Conservation (phyloP, 73 alveolate genomes). For the Stentor coeruleus region DNA sequence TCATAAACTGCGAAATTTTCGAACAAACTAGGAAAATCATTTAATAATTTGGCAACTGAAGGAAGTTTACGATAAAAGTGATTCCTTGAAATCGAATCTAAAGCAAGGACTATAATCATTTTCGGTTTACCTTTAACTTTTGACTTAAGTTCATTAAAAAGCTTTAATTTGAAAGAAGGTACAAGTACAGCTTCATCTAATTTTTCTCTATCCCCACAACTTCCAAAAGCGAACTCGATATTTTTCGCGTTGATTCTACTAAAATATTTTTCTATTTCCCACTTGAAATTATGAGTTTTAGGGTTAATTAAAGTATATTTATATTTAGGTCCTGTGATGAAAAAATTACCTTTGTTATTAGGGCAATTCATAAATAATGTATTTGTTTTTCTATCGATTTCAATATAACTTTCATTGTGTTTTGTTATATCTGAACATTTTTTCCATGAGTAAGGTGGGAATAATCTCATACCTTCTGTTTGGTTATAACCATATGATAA, state of each 20-base stretch:
- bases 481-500: background rate
- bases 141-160: background rate
- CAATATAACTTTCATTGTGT: background rate
- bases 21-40: background rate
- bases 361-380: background rate
- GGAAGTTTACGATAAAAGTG: conserved; percentile 14
- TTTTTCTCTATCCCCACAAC: background rate
- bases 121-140: background rate
- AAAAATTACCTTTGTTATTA: background rate
- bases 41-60: background rate
- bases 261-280: background rate
- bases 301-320: background rate
- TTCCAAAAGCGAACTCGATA: conserved; percentile 16
- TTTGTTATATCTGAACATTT: background rate
- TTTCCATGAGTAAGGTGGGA: background rate
- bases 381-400: background rate
- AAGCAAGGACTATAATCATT: background rate
- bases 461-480: background rate
- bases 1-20: background rate
- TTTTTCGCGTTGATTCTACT: background rate
- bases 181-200: background rate
- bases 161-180: background rate
- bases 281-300: background rate
- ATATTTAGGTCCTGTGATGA: background rate
- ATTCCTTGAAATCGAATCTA: conserved; percentile 11